These are phyloP conservation scores for Podospora appendiculata DNA, from an alignment of 495 filamentous ascomycete genomes.

Conservation along the genomic window DNA sequence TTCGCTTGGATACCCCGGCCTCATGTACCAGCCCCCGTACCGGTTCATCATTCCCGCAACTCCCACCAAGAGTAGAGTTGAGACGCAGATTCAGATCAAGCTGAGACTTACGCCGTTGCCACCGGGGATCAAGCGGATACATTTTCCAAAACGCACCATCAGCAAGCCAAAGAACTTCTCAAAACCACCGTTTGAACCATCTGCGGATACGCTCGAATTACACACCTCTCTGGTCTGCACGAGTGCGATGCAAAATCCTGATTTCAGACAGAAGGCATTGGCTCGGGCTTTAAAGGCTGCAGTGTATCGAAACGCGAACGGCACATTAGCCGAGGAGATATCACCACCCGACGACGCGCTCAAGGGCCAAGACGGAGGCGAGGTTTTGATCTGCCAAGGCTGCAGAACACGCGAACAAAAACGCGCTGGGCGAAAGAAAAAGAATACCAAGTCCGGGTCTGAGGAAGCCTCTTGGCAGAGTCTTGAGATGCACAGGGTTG, in stretches of 20 bases:
- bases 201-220: constrained; percentile 71
- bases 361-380: constrained; percentile 73
- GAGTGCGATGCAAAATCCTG: constrained; percentile 78
- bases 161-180: constrained; percentile 83
- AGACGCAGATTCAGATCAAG: constrained; percentile 84
- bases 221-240: constrained; percentile 78
- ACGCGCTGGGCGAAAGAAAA: constrained; percentile 84
- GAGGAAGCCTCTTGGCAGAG: constrained; percentile 64
- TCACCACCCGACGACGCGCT: constrained; percentile 44
- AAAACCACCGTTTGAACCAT: constrained; percentile 50
- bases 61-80: constrained; percentile 72
- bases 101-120: constrained; percentile 69
- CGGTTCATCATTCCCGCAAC: neutral
- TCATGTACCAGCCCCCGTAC: neutral
- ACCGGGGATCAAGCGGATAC: constrained; percentile 63
- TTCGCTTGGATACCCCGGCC: no score
- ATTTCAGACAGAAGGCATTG: constrained; percentile 55
- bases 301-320: neutral
- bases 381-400: constrained; percentile 75
- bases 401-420: constrained; percentile 85
- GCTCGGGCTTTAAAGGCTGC: constrained; percentile 47
- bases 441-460: constrained; percentile 77
- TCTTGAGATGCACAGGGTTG: constrained; percentile 69
- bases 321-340: neutral
- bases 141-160: constrained; percentile 81